Percentiles rank a stretch among this genome's conserved stretches.
Evolutionary conservation across 306 rosid species (phyloP).

Genomic region (Aeschynomene evenia): DNA sequence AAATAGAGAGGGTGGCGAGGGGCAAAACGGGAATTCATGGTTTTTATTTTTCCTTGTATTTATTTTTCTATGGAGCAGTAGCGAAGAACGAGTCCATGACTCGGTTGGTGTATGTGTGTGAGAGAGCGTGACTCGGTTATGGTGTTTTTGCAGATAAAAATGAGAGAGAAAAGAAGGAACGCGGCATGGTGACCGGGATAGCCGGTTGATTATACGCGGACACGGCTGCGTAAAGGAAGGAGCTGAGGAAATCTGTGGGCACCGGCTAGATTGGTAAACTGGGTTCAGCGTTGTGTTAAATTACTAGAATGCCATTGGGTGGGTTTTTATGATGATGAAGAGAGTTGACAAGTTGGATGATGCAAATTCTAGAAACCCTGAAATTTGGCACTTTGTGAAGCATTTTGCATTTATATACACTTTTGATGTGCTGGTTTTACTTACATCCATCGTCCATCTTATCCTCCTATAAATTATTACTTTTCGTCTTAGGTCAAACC

Average conservation of each 20-base stretch:
- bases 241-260: neutral
- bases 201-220: constrained; percentile 35
- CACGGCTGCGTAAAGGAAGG: neutral
- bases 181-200: constrained; percentile 33
- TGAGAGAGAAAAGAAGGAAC: neutral
- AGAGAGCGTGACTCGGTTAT: neutral
- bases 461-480: neutral
- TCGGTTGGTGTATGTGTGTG: neutral
- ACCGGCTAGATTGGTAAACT: neutral
- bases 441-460: neutral
- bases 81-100: constrained; percentile 28
- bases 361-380: neutral
- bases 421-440: neutral
- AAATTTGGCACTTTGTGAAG: neutral
- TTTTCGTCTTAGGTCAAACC: neutral
- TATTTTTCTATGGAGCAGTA: constrained; percentile 26
- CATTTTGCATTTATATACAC: neutral
- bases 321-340: neutral
- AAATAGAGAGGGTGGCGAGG: constrained; percentile 39
- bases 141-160: neutral
- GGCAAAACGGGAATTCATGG: constrained; percentile 56
- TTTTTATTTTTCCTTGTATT: neutral
- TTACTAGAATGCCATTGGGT: constrained; percentile 13
- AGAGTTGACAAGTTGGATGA: neutral
- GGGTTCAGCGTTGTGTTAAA: neutral